Evolutionary conservation across 2,329 filamentous ascomycete genomes (phyloP), one percentile per base, ranked within the genome.

Genomic region (Phoma sp.): DNA sequence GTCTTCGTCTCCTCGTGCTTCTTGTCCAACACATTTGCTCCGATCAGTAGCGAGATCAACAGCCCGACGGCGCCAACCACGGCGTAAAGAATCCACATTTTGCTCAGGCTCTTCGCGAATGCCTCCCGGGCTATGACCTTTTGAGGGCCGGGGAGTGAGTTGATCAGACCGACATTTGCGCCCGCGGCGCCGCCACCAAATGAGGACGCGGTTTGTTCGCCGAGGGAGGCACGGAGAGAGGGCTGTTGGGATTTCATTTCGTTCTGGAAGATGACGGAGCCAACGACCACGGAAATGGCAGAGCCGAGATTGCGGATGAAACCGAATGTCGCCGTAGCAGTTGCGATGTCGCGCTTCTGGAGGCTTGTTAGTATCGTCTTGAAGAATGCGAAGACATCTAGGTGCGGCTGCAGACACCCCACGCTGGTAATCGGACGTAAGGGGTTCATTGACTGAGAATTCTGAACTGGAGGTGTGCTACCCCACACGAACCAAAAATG

Each of bases 211-310:
- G 81, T 75, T 3, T 82, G 68, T 0, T 78, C 75, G 0, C 83
- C 83, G 0, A 90, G 79, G 4, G 81, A 73, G 27, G 75, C 64
- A 21, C 76, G 73, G 27, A 90, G 80, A 8, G 69, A 67, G 4
- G 76, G 67, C 25, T 81, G 78, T 62, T 85, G 83, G 41, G 78
- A 79, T 60, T 85, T 76, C 86, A 92, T 90, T 55, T 83, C 78
- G 70, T 93, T 92, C 74, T 91, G 87, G 76, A 93, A 92, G 33
- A 93, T 83, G 40, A 91, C 88, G n/a, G 88, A 86, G 22, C 90
- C 90, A 35, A 92, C 80, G 1, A 91, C 88, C 47, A 92, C 83
- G 0, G 86, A 87, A 19, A 88, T 83, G 2, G 86, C 83, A 0
- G 86, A 90, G 9, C 86, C 87, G 3, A 92, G 77, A 62, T 89